Evolutionary conservation across 768 basidiomycete species (phyloP).

Genomic region (Leccinum arenicola): DNA sequence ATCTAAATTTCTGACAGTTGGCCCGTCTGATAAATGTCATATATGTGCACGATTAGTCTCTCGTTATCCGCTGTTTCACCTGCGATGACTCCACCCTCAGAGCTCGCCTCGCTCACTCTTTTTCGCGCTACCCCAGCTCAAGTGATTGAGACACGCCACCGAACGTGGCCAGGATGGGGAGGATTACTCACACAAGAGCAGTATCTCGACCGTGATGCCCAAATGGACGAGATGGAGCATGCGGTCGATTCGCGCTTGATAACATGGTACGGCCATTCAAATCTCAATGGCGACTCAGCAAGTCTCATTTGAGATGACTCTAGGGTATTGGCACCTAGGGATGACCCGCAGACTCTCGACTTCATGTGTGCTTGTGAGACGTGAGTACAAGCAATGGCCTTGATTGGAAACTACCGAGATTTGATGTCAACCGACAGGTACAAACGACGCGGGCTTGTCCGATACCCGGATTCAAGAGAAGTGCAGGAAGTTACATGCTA

Average conservation of each 20-base stretch:
- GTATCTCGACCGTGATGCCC: constrained; percentile 42
- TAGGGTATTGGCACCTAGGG: constrained; percentile 59
- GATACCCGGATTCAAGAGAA: constrained; percentile 20
- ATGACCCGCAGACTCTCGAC: constrained; percentile 46
- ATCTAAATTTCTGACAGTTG: not conserved
- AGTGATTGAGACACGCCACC: constrained; percentile 37
- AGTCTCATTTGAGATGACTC: not conserved
- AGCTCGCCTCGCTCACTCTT: constrained; percentile 35
- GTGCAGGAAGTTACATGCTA: constrained; percentile 43
- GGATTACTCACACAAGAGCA: constrained; percentile 41
- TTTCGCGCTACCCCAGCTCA: constrained; percentile 50
- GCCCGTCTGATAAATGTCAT: not conserved
- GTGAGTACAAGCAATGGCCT: constrained; percentile 35
- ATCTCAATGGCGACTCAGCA: not conserved
- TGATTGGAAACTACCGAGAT: not conserved
- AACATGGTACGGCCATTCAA: constrained; percentile 42
- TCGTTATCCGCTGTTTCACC: not conserved
- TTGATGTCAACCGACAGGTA: constrained; percentile 26
- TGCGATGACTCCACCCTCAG: constrained; percentile 6
- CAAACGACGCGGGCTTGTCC: constrained; percentile 32
- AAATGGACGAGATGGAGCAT: constrained; percentile 42
- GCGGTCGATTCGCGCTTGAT: constrained; percentile 44
- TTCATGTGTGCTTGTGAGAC: constrained; percentile 64
- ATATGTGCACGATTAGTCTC: not conserved
- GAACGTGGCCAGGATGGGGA: constrained; percentile 43